A percentile compares a stretch with the other conserved stretches of the same genome.
These are phyloP conservation scores for Colletotrichum truncatum DNA, from an alignment of 2,329 filamentous ascomycete genomes.

Conservation along the genomic window DNA sequence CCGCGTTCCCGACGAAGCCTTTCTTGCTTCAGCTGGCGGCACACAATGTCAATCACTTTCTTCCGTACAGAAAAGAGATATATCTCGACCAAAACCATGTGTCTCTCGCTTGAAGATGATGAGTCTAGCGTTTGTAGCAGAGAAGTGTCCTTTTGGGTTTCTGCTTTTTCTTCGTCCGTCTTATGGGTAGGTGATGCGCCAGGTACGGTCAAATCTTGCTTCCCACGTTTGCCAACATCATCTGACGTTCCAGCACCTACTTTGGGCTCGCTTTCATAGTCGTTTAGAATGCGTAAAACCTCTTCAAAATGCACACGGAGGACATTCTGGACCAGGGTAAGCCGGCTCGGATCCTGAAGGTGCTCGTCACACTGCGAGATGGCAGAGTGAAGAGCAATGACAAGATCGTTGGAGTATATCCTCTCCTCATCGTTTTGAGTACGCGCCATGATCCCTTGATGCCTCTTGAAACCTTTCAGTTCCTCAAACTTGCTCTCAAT, in stretches of 20 bases:
- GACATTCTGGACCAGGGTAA: conserved; percentile 51
- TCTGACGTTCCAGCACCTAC: neutral
- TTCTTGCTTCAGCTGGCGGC: neutral
- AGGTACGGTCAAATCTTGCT: neutral
- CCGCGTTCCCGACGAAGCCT: neutral
- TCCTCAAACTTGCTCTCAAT: conserved; percentile 41
- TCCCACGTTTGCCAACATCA: neutral
- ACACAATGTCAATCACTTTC: conserved; percentile 10
- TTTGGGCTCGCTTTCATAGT: conserved; percentile 26
- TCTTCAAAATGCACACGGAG: conserved; percentile 59
- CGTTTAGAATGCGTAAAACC: conserved; percentile 55
- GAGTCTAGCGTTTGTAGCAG: conserved; percentile 16
- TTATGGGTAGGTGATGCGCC: neutral
- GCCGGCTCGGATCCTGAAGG: conserved; percentile 37
- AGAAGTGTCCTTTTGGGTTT: conserved; percentile 3
- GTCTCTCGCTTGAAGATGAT: conserved; percentile 16
- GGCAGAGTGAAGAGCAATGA: conserved; percentile 4
- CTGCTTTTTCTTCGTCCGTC: neutral
- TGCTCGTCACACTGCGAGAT: conserved; percentile 32
- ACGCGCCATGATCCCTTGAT: neutral
- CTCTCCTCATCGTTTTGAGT: conserved; percentile 15
- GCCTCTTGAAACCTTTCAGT: conserved; percentile 5
- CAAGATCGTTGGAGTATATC: conserved; percentile 15
- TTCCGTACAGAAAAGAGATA: conserved; percentile 14
- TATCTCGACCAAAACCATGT: conserved; percentile 13